These are phyloP conservation scores for Crepidotus variabilis DNA, from an alignment of 768 basidiomycete species.

Conservation along the genomic window DNA sequence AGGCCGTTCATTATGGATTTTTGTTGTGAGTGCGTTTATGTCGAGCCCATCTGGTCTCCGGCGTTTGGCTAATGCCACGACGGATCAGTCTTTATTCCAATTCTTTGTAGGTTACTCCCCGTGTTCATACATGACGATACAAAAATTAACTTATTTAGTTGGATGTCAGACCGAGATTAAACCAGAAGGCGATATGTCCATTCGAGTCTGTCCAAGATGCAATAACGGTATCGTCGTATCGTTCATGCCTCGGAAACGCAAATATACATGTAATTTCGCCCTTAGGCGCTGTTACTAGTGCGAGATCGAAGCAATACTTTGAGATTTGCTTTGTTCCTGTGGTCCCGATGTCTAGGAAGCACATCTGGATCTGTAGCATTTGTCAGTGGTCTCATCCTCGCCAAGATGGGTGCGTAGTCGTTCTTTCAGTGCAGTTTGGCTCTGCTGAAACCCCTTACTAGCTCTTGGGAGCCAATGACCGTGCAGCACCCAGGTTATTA, in stretches of 20 bases:
- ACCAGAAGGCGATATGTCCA: conserved; percentile 46
- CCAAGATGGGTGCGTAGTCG: conserved; percentile 40
- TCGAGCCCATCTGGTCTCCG: not conserved
- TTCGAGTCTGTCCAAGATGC: conserved; percentile 63
- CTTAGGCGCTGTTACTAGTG: conserved; percentile 48
- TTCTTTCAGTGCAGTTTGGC: not conserved
- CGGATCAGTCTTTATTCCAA: conserved; percentile 19
- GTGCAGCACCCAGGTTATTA: conserved; percentile 16
- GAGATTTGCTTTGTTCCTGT: conserved; percentile 67
- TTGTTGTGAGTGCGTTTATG: conserved; percentile 2
- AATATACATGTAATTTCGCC: not conserved
- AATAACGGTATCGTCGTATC: conserved; percentile 45
- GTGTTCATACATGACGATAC: not conserved
- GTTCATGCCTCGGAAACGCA: not conserved
- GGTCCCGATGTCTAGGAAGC: conserved; percentile 53
- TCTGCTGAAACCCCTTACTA: not conserved
- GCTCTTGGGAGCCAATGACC: conserved; percentile 8
- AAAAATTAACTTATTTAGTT: conserved; percentile 31
- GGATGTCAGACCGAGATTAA: conserved; percentile 56
- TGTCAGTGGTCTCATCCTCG: conserved; percentile 56
- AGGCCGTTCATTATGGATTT: conserved; percentile 7
- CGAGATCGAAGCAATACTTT: conserved; percentile 61
- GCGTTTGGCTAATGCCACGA: not conserved
- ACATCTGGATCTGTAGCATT: conserved; percentile 64
- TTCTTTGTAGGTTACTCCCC: conserved; percentile 16